Evolutionary conservation across 225 moss, liverwort and hornwort genomes (phyloP).

Genomic region (Physcomitrellopsis africana): DNA sequence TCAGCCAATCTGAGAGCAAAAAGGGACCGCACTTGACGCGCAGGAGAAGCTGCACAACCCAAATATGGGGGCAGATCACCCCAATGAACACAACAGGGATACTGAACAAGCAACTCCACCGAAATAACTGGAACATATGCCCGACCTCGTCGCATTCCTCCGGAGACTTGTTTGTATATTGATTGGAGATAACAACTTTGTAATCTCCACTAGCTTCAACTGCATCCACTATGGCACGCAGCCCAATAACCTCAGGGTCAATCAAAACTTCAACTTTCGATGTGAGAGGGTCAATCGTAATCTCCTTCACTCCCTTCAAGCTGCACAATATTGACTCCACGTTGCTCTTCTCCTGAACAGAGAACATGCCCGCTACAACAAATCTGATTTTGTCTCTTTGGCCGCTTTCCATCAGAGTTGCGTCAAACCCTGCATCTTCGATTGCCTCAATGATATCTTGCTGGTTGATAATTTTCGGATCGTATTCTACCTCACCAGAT

Average conservation of each 20-base stretch:
- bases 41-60: conserved; percentile 48
- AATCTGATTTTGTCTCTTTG: conserved; percentile 66
- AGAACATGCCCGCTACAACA: conserved; percentile 59
- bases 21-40: conserved; percentile 69
- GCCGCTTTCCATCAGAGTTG: conserved; percentile 75
- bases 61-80: conserved; percentile 72
- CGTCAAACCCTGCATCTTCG: conserved; percentile 87
- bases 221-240: conserved; percentile 74
- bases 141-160: conserved; percentile 74
- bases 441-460: conserved; percentile 69
- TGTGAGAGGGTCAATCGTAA: conserved; percentile 41
- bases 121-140: conserved; percentile 52
- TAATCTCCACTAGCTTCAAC: conserved; percentile 56
- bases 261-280: conserved; percentile 68
- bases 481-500: conserved; percentile 84
- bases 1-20: conserved; percentile 79
- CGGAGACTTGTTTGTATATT: conserved; percentile 69
- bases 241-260: conserved; percentile 78
- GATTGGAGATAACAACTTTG: conserved; percentile 69
- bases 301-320: conserved; percentile 66
- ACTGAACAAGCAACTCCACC: conserved; percentile 70
- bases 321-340: conserved; percentile 49
- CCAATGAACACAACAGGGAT: conserved; percentile 79
- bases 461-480: conserved; percentile 54
- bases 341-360: conserved; percentile 45